These are phyloP conservation scores for Termitomyces eurrhizus DNA, from an alignment of 768 basidiomycete genomes.

Conservation along the genomic window DNA sequence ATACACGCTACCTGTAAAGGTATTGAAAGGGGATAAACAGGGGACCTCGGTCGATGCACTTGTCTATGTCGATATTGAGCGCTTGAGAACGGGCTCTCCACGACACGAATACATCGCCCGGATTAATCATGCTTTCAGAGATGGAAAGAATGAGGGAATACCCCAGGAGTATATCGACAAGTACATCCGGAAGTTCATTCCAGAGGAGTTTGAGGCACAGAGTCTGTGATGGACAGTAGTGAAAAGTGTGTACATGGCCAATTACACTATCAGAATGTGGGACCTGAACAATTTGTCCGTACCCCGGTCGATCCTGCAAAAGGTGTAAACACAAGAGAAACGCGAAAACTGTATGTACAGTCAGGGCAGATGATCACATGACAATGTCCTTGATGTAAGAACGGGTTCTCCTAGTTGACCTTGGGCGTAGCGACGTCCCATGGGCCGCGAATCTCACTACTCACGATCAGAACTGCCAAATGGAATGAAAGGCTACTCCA, in stretches of 20 bases:
- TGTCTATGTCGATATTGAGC: constrained; percentile 38
- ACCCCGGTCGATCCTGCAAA: not conserved
- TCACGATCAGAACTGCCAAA: constrained; percentile 4
- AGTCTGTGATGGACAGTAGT: not conserved
- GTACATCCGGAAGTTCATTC: constrained; percentile 41
- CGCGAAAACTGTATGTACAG: not conserved
- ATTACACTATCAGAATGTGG: not conserved
- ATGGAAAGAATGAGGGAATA: constrained; percentile 36
- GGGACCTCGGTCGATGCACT: constrained; percentile 23
- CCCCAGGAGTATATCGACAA: constrained; percentile 39
- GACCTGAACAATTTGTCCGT: not conserved
- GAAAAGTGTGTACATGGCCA: not conserved
- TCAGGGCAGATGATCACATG: not conserved
- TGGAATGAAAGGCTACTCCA: constrained; percentile 24
- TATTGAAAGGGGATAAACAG: constrained; percentile 10
- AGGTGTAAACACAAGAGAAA: not conserved
- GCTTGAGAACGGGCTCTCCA: constrained; percentile 27
- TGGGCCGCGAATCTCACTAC: constrained; percentile 82
- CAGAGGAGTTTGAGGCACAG: constrained; percentile 10
- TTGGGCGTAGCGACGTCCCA: constrained; percentile 88
- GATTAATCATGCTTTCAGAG: constrained; percentile 42
- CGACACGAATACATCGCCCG: constrained; percentile 40
- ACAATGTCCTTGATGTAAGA: not conserved
- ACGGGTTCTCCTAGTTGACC: constrained; percentile 33
- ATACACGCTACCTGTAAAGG: constrained; percentile 25